A percentile compares a stretch with the other conserved stretches of the same genome.
Conservation (phyloP, 2,329 filamentous ascomycete species). For the Rugonectria rugulosa region DNA sequence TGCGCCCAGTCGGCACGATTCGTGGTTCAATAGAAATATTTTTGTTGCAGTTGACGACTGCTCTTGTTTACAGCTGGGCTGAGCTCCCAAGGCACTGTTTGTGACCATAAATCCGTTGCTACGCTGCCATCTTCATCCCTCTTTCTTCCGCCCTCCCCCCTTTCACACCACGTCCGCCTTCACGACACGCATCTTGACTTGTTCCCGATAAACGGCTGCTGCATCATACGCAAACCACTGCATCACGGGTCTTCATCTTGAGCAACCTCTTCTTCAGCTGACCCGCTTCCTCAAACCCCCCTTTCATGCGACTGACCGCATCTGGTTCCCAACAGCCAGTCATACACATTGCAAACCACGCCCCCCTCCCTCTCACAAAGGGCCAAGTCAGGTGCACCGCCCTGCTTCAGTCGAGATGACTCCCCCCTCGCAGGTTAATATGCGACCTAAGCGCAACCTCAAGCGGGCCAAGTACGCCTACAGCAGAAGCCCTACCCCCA, state of each 20-base stretch:
- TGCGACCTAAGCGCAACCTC: conserved; percentile 3
- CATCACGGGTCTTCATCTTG: not conserved
- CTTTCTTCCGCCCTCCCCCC: not conserved
- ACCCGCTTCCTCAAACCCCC: not conserved
- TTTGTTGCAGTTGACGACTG: too few relatives aligned
- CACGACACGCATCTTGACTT: not conserved
- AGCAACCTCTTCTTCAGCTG: not conserved
- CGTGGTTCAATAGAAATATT: too few relatives aligned
- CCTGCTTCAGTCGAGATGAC: not conserved
- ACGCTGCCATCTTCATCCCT: not conserved
- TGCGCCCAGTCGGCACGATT: too few relatives aligned
- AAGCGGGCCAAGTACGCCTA: conserved; percentile 5
- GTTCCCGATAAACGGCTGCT: not conserved
- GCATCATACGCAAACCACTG: not conserved
- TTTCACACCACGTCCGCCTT: not conserved
- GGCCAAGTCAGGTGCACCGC: not conserved
- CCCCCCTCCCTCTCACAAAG: not conserved
- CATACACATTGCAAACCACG: not conserved
- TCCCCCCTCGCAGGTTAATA: not conserved
- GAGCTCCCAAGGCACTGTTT: not conserved
- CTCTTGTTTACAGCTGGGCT: too few relatives aligned
- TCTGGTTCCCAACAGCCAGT: not conserved
- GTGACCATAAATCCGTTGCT: not conserved
- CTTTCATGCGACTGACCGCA: too few relatives aligned
- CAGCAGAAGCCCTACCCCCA: not conserved